These are phyloP conservation scores for Globisporangium lucens DNA, from an alignment of 352 stramenopile genomes.

Conservation along the genomic window DNA sequence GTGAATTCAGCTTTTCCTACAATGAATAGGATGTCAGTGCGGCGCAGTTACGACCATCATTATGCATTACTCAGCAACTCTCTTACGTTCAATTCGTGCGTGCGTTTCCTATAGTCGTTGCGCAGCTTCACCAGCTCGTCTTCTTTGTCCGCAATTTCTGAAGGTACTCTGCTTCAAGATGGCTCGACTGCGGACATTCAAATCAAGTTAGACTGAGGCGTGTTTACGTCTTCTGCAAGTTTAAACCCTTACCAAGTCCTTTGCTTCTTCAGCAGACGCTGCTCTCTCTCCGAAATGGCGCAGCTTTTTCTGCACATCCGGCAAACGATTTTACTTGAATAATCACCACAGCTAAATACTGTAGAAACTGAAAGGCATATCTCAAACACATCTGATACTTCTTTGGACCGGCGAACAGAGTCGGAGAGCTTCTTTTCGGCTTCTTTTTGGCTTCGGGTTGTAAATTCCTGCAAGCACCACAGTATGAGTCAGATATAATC, in stretches of 20 bases:
- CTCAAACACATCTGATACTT: constrained; percentile 44
- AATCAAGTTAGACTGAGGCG: neutral
- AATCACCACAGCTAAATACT: neutral
- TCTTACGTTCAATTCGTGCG: constrained; percentile 47
- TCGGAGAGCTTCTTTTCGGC: constrained; percentile 48
- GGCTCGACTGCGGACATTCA: constrained; percentile 26
- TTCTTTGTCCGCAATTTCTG: constrained; percentile 42
- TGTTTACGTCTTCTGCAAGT: neutral
- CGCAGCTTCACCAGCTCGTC: constrained; percentile 47
- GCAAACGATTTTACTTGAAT: neutral
- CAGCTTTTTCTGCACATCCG: constrained; percentile 16
- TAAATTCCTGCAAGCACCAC: constrained; percentile 28
- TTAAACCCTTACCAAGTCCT: constrained; percentile 39
- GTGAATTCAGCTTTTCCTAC: constrained; percentile 33
- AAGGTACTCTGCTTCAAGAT: constrained; percentile 46
- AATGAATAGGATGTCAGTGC: neutral
- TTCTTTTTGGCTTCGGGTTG: constrained; percentile 46
- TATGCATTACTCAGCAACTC: neutral
- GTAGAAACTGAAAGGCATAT: constrained; percentile 7
- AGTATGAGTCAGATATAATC: neutral
- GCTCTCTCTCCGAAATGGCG: constrained; percentile 41
- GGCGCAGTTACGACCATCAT: neutral
- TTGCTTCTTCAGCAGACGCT: constrained; percentile 50
- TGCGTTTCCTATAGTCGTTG: constrained; percentile 47
- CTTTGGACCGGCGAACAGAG: constrained; percentile 31